Evolutionary conservation across 2,329 filamentous ascomycete genomes (phyloP), one percentile per base, ranked within the genome.

Genomic region (Apiospora koreana): DNA sequence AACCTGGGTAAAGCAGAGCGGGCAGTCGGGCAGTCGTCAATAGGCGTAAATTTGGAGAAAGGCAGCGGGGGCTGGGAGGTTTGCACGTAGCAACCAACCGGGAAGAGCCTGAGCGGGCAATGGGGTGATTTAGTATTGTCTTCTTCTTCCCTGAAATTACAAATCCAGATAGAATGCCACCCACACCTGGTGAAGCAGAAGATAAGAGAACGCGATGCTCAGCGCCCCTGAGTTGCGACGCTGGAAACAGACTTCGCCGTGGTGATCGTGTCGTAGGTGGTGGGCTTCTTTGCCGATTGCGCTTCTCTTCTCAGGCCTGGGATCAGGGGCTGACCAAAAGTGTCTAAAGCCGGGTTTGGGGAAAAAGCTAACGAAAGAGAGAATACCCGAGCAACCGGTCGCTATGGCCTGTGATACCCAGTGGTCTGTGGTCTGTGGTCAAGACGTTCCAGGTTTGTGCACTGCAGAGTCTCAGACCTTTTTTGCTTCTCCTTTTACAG

Each of bases 351-450:
- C 50, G 28, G 50, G 50, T 58, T 35, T 58, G 31, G 50, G 35
- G 28, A 6, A 8, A 58, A 58, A 35, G 25, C 25, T 58, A 58
- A 31, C 21, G 48, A 28, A 28, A 25, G 25, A 54, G 21, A 25
- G 25, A 54, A 58, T 28, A 35, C 50, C 50, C 50, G 50, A 58
- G 50, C 50, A 58, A 58, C 28, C 28, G 50, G 50, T 58, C 31
- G 31, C 54, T 38, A 31, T 62, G 54, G 54, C 12, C 54, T 31
- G 54, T 62, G 54, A 62, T 62, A 31, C 8, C 16, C 31, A 62
- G 54, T 21, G 54, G 54, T 62, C 54, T 62, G 54, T 21, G 54
- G 54, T 62, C 54, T 62, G 54, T 62, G 54, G 31, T 62, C 54
- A 31, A 38, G 54, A 62, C 54, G 54, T 62, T 62, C 31, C 31